phyloP scores from a whole-genome alignment of 208 protist species.

The Trypanosoma theileri region DNA sequence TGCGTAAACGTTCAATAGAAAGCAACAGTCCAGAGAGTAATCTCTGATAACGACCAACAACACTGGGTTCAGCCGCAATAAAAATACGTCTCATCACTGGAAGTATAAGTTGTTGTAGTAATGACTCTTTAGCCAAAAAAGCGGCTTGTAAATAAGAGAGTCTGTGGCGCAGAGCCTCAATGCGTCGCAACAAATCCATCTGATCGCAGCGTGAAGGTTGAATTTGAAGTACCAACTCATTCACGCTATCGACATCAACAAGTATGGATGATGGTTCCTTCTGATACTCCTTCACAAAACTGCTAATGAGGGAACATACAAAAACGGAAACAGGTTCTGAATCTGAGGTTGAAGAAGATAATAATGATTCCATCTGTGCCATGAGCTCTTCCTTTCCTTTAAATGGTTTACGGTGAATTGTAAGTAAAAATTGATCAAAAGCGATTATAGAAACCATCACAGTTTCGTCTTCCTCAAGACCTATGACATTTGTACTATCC shows the following conservation, averaged over 20 bases:
- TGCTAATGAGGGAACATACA: conserved; percentile 59
- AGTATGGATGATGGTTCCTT: conserved; percentile 44
- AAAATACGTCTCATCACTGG: conserved; percentile 48
- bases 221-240: conserved; percentile 84
- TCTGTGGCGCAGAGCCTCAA: conserved; percentile 46
- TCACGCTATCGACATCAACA: conserved; percentile 66
- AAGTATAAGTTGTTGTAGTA: conserved; percentile 76
- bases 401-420: conserved; percentile 19
- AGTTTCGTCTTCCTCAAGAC: conserved; percentile 7
- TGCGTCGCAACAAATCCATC: conserved; percentile 66
- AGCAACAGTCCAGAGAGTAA: conserved; percentile 39
- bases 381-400: conserved; percentile 12
- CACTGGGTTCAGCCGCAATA: conserved; percentile 31
- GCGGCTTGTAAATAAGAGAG: conserved; percentile 54
- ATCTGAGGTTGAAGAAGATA: conserved; percentile 19
- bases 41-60: conserved; percentile 57
- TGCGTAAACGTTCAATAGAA: conserved; percentile 57
- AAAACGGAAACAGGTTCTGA: conserved; percentile 37
- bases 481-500: background rate
- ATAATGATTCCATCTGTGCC: conserved; percentile 25
- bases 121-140: conserved; percentile 67
- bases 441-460: conserved; percentile 27
- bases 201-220: conserved; percentile 69
- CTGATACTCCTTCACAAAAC: conserved; percentile 50
- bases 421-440: conserved; percentile 31